Evolutionary conservation across 2,329 filamentous ascomycete genomes (phyloP).

Genomic region (Paecilomyces fulvus): DNA sequence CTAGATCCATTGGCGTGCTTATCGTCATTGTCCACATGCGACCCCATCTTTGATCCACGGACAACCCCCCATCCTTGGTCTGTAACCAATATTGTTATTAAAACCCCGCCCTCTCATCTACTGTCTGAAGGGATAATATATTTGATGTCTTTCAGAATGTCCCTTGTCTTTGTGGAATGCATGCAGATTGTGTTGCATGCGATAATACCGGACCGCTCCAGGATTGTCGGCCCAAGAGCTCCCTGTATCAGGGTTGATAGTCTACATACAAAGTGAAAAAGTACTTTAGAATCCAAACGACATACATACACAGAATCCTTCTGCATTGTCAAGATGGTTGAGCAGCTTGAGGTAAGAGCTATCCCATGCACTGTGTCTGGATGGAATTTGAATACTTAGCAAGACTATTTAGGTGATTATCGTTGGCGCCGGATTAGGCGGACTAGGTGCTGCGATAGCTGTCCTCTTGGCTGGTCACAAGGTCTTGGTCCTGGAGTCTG

Average conservation of each 20-base stretch:
- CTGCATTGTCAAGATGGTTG: neutral
- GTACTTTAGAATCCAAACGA: neutral
- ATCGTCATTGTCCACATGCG: neutral
- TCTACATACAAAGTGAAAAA: neutral
- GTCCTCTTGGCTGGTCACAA: conserved; percentile 16
- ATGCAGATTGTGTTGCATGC: neutral
- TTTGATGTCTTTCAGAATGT: neutral
- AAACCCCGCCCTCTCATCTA: neutral
- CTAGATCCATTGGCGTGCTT: neutral
- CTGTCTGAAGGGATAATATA: neutral
- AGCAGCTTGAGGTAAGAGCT: neutral
- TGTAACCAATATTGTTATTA: neutral
- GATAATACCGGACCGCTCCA: neutral
- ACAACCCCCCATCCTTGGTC: neutral
- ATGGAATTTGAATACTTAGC: neutral
- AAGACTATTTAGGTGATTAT: conserved; percentile 10
- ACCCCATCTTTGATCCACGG: neutral
- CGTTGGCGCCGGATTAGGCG: conserved; percentile 23
- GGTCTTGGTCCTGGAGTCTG: conserved; percentile 22
- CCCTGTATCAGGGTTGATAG: no score
- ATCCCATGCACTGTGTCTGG: neutral
- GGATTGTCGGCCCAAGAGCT: neutral
- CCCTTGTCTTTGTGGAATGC: neutral
- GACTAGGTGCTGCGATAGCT: conserved; percentile 22
- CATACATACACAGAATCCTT: neutral